Evolutionary conservation across 371 early-diverging fungal genomes (phyloP).

Genomic region (Mortierella sp.): DNA sequence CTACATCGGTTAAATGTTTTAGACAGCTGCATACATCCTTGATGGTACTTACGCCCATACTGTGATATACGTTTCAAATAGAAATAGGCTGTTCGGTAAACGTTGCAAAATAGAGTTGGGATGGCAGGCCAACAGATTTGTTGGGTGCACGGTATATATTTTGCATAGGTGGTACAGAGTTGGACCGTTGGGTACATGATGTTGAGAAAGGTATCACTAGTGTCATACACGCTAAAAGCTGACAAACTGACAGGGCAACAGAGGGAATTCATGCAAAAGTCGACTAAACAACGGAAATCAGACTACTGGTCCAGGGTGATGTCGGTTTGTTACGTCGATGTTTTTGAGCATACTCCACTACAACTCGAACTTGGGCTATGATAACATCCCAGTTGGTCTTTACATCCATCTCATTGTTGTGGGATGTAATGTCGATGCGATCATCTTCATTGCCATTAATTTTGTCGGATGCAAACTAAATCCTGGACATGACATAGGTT

Average conservation of each 20-base stretch:
- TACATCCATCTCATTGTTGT: no score
- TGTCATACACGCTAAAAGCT: neutral
- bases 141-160: neutral
- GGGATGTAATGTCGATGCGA: no score
- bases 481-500: neutral
- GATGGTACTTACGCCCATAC: neutral
- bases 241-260: neutral
- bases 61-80: neutral
- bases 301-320: neutral
- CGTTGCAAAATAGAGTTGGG: neutral
- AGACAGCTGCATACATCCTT: neutral
- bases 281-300: neutral
- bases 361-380: no score
- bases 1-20: neutral
- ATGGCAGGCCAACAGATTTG: neutral
- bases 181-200: neutral
- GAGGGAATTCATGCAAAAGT: neutral
- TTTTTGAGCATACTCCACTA: no score
- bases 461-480: no score
- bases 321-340: slow-evolving; percentile 1
- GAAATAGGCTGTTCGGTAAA: neutral
- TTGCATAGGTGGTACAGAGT: neutral
- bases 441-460: no score
- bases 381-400: no score
- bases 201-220: neutral